Base-by-base conservation (phyloP, 2,329 filamentous ascomycete species). In the Didymella keratinophila region DNA sequence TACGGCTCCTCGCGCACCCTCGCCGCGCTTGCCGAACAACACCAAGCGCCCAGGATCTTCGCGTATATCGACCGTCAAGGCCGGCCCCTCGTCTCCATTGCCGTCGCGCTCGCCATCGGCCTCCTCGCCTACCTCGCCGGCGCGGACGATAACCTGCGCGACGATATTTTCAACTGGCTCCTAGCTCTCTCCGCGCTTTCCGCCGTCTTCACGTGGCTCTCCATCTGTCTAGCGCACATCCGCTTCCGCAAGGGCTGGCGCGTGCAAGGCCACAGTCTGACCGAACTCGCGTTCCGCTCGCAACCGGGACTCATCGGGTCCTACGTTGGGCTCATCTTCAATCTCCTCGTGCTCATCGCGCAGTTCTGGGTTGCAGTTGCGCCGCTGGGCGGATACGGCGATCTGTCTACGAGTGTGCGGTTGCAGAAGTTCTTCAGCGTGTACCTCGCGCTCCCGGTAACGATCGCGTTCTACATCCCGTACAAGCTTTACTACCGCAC, bases 1-100 rank as follows among this genome's bases (percentile, higher is more conserved):
- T 98, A 96, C 70, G 94, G 93, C 34, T 94, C 92, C 23, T 96
- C 92, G 1, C 88, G 94, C 68, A 97, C 93, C 2, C 86, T 98
- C 8, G 92, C 93, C 25, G 93, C 93, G 3, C 85, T 97, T 2
- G 93, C 93, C 43, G 93, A 97, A 75, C 92, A 96, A 76, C 73
- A 78, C 46, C 80, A 82, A 66, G 86, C 83, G 0, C 87, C 86
- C 16, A 79, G 76, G 60, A 78, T 86, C 65, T 78, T 89, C 32
- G 79, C 82, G 28, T 87, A 88, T 69, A 83, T 89, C 63, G 87
- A 89, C 71, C 82, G 82, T 62, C 73, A 81, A 32, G 87, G 87
- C 28, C 85, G 87, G 12, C 87, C 87, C 0, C 73, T 87, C 20
- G 82, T 81, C 63, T 83, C 83, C 50, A 81, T 87, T 42, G 58